Percentiles rank a stretch among this genome's conserved stretches.
These are phyloP conservation scores for Gliomastix tumulicola DNA, from an alignment of 2,329 filamentous ascomycete genomes.

Conservation along the genomic window DNA sequence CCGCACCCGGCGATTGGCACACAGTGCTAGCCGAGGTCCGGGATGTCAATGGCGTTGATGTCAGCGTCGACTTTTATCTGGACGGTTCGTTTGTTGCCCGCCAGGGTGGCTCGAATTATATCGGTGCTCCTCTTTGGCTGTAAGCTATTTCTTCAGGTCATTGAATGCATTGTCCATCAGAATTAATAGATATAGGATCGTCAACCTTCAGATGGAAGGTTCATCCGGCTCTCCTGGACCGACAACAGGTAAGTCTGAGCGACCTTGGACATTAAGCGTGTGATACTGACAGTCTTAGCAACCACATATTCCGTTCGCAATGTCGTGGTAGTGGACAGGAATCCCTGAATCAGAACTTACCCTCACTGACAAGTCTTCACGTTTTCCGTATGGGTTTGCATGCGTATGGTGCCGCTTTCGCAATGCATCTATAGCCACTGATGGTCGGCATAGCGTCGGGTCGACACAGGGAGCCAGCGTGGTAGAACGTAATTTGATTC, in stretches of 20 bases:
- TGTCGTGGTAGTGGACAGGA: slow-evolving; percentile 4
- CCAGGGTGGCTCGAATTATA: slow-evolving; percentile 40
- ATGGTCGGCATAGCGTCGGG: too few species aligned
- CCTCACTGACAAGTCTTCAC: too few species aligned
- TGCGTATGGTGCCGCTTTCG: too few species aligned
- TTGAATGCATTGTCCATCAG: too few species aligned
- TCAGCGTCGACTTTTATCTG: slow-evolving; percentile 46
- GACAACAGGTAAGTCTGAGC: slow-evolving; percentile 5
- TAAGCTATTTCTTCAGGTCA: too few species aligned
- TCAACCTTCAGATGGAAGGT: slow-evolving; percentile 38
- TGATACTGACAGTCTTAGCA: not conserved
- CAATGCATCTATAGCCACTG: too few species aligned
- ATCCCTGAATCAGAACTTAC: too few species aligned
- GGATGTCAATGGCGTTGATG: slow-evolving; percentile 43
- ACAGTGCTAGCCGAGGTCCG: slow-evolving; percentile 41
- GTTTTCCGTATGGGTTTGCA: too few species aligned
- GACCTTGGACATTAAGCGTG: not conserved
- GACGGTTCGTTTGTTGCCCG: slow-evolving; percentile 40
- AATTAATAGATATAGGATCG: too few species aligned
- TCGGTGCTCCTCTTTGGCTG: slow-evolving; percentile 16
- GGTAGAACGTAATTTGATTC: too few species aligned
- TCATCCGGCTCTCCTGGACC: slow-evolving; percentile 35
- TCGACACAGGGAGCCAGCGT: too few species aligned
- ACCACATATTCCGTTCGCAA: slow-evolving; percentile 1
- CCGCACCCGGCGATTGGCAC: slow-evolving; percentile 37